Evolutionary conservation across 2,329 filamentous ascomycete species (phyloP).

Genomic region (Aphanocladium album): DNA sequence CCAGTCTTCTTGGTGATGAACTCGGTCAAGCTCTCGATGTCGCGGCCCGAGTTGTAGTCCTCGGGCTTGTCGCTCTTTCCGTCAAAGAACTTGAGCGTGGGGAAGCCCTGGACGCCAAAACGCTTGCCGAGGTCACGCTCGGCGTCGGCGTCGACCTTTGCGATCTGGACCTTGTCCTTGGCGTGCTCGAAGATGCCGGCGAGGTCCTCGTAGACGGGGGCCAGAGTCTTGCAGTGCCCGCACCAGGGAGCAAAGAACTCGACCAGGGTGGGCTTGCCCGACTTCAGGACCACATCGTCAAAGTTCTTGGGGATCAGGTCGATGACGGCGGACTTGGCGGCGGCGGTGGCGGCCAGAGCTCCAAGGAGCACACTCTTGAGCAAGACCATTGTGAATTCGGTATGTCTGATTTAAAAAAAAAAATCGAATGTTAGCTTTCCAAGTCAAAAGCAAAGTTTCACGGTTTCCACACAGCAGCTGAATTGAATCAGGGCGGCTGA

Average conservation of each 20-base stretch:
- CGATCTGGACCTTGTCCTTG: conserved; percentile 72
- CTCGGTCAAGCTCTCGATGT: conserved; percentile 74
- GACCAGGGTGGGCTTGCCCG: conserved; percentile 90
- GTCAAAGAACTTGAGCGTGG: conserved; percentile 96
- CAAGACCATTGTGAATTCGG: conserved; percentile 44
- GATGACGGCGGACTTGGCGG: conserved; percentile 76
- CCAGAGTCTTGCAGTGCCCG: conserved; percentile 97
- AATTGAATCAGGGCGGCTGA: background rate
- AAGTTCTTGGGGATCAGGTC: conserved; percentile 91
- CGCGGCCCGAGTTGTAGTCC: conserved; percentile 83
- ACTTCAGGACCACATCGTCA: conserved; percentile 81
- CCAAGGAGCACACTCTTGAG: conserved; percentile 57
- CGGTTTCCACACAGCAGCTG: background rate
- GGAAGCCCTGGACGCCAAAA: conserved; percentile 90
- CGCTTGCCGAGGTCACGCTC: conserved; percentile 79
- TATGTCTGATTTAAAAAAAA: conserved; percentile 7
- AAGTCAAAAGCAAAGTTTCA: background rate
- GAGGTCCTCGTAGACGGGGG: conserved; percentile 91
- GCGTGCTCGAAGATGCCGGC: conserved; percentile 67
- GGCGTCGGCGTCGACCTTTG: conserved; percentile 92
- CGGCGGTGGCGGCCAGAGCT: conserved; percentile 49
- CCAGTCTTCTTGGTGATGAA: conserved; percentile 88
- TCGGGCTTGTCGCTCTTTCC: conserved; percentile 81
- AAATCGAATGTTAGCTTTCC: background rate
- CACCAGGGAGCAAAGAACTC: conserved; percentile 99